phyloP scores from a whole-genome alignment of 163 green algal species.

The Scenedesmus sp. region DNA sequence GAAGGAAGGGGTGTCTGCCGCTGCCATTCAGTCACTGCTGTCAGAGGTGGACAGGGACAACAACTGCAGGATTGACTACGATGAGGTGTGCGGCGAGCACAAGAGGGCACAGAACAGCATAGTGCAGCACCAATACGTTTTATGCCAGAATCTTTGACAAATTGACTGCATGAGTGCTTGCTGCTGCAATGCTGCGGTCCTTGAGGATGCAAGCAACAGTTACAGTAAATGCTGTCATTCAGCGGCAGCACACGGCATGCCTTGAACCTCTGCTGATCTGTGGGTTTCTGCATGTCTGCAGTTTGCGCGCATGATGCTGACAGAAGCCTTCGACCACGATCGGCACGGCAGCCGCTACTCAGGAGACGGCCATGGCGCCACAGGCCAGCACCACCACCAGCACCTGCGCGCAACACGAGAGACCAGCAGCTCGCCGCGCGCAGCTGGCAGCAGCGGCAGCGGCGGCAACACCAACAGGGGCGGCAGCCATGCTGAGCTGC shows the following conservation, averaged over 20 bases:
- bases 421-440: neutral
- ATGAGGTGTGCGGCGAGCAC: constrained; percentile 24
- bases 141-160: neutral
- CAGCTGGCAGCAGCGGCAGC: constrained; percentile 10
- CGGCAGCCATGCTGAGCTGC: neutral
- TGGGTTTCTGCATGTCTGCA: neutral
- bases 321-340: constrained; percentile 9
- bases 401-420: neutral
- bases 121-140: neutral
- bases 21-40: constrained; percentile 18
- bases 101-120: neutral
- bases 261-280: no score
- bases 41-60: constrained; percentile 48
- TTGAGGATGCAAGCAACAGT: no score
- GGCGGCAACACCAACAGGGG: neutral
- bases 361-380: neutral
- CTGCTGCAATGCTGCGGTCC: no score
- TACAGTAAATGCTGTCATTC: no score
- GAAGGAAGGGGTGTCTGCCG: constrained; percentile 33
- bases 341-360: neutral
- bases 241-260: no score
- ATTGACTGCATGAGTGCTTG: neutral
- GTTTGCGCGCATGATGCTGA: constrained; percentile 52
- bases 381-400: neutral
- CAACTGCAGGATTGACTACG: constrained; percentile 50